These are phyloP conservation scores for Salmacisia buchloeana DNA, from an alignment of 1,284 basidiomycete genomes.

Conservation along the genomic window DNA sequence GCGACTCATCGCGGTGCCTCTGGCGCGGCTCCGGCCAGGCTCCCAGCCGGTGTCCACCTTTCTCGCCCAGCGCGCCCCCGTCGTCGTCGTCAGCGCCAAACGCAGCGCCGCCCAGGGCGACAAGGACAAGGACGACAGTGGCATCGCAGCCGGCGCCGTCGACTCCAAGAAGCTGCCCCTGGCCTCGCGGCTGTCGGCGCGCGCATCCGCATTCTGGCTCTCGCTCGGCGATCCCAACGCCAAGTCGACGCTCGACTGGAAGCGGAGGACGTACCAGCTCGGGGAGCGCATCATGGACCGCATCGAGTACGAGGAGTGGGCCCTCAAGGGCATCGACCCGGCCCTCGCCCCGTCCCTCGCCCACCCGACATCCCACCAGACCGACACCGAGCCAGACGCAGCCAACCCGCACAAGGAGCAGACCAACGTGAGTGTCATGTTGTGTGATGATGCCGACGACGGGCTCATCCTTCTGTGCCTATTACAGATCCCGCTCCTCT, in stretches of 20 bases:
- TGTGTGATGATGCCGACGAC: too few relatives aligned
- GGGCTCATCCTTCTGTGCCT: neutral
- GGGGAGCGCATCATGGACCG: slow-evolving; percentile 49
- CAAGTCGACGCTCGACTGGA: slow-evolving; percentile 40
- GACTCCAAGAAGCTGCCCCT: slow-evolving; percentile 16
- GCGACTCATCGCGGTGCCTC: slow-evolving; percentile 40
- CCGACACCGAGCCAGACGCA: slow-evolving; percentile 7
- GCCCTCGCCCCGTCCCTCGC: slow-evolving; percentile 29
- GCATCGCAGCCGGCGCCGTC: neutral
- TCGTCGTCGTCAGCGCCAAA: slow-evolving; percentile 10
- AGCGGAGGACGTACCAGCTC: slow-evolving; percentile 29
- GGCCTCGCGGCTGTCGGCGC: slow-evolving; percentile 26
- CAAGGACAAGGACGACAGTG: slow-evolving; percentile 9
- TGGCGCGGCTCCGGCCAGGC: slow-evolving; percentile 29
- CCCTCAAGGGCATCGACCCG: slow-evolving; percentile 45
- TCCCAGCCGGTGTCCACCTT: slow-evolving; percentile 37
- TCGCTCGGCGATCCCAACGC: slow-evolving; percentile 36
- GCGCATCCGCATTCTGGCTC: slow-evolving; percentile 43
- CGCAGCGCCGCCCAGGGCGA: slow-evolving; percentile 14
- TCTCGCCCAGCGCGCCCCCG: slow-evolving; percentile 25
- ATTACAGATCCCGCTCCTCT: slow-evolving; percentile 32
- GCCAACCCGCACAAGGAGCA: neutral
- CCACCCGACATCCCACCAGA: slow-evolving; percentile 2
- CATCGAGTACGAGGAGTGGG: slow-evolving; percentile 49
- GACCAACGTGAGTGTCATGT: neutral